These are phyloP conservation scores for Lablab purpureus DNA, from an alignment of 306 rosid genomes.

Conservation along the genomic window DNA sequence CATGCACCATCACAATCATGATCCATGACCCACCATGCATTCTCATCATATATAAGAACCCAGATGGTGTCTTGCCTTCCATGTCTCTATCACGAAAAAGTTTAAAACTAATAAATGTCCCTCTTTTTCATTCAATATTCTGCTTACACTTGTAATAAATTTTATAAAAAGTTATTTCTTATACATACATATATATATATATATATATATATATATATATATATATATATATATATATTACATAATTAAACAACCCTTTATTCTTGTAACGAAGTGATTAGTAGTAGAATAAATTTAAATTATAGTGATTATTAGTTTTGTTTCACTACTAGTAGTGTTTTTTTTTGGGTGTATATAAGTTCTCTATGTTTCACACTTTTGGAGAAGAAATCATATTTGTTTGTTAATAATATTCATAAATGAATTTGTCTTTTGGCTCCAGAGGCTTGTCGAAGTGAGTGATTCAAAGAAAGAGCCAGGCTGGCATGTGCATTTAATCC, in stretches of 20 bases:
- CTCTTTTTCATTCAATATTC: neutral
- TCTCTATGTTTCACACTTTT: neutral
- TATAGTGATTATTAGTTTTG: neutral
- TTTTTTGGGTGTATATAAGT: neutral
- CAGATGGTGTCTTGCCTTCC: conserved; percentile 12
- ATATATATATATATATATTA: neutral
- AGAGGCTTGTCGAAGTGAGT: conserved; percentile 25
- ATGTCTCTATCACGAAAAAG: conserved; percentile 14
- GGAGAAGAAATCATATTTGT: neutral
- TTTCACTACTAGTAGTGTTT: neutral
- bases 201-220: too few relatives aligned
- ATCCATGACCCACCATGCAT: conserved; percentile 14
- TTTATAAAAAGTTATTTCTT: neutral
- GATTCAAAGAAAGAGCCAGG: conserved; percentile 3
- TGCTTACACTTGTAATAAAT: neutral
- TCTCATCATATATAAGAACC: conserved; percentile 18
- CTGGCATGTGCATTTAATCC: conserved; percentile 27
- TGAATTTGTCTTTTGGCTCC: conserved; percentile 29
- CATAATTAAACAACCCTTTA: neutral
- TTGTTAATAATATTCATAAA: conserved; percentile 9
- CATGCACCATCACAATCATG: conserved; percentile 37
- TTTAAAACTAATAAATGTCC: neutral
- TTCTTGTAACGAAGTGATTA: neutral
- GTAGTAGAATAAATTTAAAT: neutral
- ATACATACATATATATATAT: too few relatives aligned